Evolutionary conservation across 140 eudicot species (phyloP), one percentile per base, ranked within the genome.

Genomic region (Ambrosia hybrid): DNA sequence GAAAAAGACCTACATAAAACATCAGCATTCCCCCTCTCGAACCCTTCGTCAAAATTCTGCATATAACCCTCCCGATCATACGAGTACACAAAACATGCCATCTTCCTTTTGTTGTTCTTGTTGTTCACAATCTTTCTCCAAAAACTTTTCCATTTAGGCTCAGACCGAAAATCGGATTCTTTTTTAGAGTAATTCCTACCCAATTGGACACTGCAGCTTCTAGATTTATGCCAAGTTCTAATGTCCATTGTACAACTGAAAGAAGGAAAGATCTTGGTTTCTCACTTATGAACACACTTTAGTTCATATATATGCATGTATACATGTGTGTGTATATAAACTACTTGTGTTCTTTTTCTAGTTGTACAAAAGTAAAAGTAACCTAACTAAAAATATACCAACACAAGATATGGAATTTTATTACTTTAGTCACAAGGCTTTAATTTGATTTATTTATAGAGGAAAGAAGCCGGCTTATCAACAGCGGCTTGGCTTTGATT

Each of bases 31-130:
- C 55, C 59, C 64, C 64, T 71, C 62, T 41, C 84, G 0, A 37
- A 15, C 76, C 90, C 92, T 33, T 90, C 88, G 70, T 90, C 97
- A 73, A 90, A 87, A 65, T 87, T 90, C 76, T 84, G 82, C 87
- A 82, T 63, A 65, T 90, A 90, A 39, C 70, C 80, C 16, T 81
- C 80, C 6, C 14, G 75, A 78, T 87, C 88, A 76, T 90, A 90
- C 8, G 83, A 69, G 82, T 34, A 59, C 57, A 57, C 67, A 14
- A 68, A 71, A 66, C 79, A 51, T 38, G 53, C 3, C 63, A 17
- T 34, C 67, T 71, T 53, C 61, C 62, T 57, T 51, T 76, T 80
- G 33, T 65, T 71, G 33, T 58, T 71, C 56, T 83, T 80, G 14
- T 64, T 75, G 17, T 65, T 76, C 57, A 49, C 39, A 9, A 83